Percentiles rank a stretch among this genome's conserved stretches.
Evolutionary conservation across 2,329 filamentous ascomycete species (phyloP).

Genomic region (Aspergillus ruber): DNA sequence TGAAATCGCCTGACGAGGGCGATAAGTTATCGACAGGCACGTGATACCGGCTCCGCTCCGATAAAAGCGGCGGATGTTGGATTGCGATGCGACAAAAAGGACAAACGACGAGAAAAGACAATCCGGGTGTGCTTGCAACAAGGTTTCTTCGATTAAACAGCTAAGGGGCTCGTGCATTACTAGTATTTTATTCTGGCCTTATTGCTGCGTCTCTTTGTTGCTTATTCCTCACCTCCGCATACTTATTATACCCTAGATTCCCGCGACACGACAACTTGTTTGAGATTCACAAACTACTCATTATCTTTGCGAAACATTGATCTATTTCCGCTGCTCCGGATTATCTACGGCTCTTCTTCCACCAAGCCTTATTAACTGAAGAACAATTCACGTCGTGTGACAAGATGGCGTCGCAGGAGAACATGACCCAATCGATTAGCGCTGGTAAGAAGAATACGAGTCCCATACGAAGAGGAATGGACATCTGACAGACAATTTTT

Average conservation of each 20-base stretch:
- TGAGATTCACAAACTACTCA: neutral
- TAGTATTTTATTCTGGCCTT: neutral
- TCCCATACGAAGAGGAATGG: neutral
- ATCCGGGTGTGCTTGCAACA: neutral
- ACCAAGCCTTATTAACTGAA: neutral
- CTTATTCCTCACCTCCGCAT: neutral
- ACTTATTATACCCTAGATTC: neutral
- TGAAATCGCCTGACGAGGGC: neutral
- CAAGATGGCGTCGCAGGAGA: conserved; percentile 20
- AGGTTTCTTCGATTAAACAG: neutral
- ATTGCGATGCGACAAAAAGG: neutral
- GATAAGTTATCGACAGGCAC: conserved; percentile 4
- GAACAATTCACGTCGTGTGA: neutral
- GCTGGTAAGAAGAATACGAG: conserved; percentile 21
- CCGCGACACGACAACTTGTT: neutral
- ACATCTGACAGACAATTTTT: neutral
- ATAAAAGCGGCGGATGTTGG: neutral
- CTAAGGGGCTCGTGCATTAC: neutral
- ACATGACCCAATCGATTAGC: conserved; percentile 23
- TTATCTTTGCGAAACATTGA: neutral
- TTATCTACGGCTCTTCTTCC: neutral
- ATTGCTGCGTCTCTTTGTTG: neutral
- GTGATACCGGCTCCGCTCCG: conserved; percentile 4
- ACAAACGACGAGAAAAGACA: neutral
- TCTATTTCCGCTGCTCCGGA: neutral